Evolutionary conservation across 1,284 basidiomycete species (phyloP).

Genomic region (Moesziomyces parantarcticus): DNA sequence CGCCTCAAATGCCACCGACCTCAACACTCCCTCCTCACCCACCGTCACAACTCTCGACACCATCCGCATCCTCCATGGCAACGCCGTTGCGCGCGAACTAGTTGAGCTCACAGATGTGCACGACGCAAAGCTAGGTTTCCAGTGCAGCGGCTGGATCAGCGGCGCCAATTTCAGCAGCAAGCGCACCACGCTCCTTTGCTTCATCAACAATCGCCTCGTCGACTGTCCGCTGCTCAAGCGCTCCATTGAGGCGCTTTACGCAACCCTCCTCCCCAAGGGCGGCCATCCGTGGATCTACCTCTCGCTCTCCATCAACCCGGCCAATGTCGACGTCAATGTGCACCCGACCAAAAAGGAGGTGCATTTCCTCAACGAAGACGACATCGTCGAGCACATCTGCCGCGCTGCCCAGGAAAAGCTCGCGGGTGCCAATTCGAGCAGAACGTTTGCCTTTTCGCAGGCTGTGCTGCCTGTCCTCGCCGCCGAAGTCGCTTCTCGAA

Average conservation of each 20-base stretch:
- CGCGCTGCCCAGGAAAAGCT: conserved; percentile 38
- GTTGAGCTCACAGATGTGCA: conserved; percentile 70
- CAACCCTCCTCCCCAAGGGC: conserved; percentile 88
- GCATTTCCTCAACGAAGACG: conserved; percentile 92
- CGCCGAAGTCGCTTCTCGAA: conserved; percentile 3
- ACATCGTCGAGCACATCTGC: conserved; percentile 83
- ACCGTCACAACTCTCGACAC: conserved; percentile 76
- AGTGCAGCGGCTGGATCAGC: conserved; percentile 78
- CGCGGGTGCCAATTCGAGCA: conserved; percentile 56
- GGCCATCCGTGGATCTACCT: conserved; percentile 90
- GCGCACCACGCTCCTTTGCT: conserved; percentile 85
- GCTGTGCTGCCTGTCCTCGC: conserved; percentile 34
- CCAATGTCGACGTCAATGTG: conserved; percentile 94
- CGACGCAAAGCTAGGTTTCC: conserved; percentile 41
- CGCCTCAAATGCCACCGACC: conserved; percentile 71
- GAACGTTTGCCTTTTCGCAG: conserved; percentile 57
- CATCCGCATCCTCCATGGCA: conserved; percentile 85
- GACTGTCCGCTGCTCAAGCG: conserved; percentile 88
- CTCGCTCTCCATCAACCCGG: conserved; percentile 84
- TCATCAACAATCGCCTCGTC: conserved; percentile 96
- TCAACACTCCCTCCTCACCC: conserved; percentile 79
- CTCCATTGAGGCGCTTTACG: conserved; percentile 87
- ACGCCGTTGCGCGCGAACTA: conserved; percentile 83
- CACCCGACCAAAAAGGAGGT: conserved; percentile 98
- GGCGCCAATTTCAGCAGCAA: conserved; percentile 90